phyloP scores from a whole-genome alignment of 2,329 filamentous ascomycete species.

The Stemphylium lycopersici region DNA sequence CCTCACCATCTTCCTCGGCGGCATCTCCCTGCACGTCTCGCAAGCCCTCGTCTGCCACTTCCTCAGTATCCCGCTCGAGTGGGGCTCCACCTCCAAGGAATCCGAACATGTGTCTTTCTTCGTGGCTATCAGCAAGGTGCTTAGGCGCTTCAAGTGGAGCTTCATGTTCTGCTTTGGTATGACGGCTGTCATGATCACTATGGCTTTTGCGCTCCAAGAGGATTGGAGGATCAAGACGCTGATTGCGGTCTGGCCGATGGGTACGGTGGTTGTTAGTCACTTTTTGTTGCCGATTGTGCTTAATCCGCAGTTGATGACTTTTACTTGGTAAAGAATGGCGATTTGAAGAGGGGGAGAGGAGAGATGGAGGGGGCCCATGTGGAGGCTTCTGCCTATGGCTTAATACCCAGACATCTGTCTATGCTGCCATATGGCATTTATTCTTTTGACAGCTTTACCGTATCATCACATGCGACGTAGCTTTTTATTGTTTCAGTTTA shows the following conservation, averaged over 20 bases:
- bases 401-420: too few relatives aligned
- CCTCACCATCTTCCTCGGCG: constrained; percentile 81
- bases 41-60: constrained; percentile 82
- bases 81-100: constrained; percentile 86
- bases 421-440: too few relatives aligned
- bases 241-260: constrained; percentile 77
- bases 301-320: constrained; percentile 81
- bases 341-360: too few relatives aligned
- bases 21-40: constrained; percentile 78
- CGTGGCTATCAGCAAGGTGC: constrained; percentile 78
- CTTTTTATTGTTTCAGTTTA: too few relatives aligned
- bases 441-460: too few relatives aligned
- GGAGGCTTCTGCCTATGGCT: too few relatives aligned
- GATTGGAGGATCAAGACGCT: constrained; percentile 55
- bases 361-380: too few relatives aligned
- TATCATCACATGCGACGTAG: too few relatives aligned
- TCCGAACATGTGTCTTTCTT: constrained; percentile 83
- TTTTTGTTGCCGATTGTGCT: constrained; percentile 74
- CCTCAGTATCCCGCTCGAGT: constrained; percentile 84
- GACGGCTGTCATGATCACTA: constrained; percentile 66
- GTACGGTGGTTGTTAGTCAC: constrained; percentile 70
- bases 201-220: constrained; percentile 70
- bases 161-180: constrained; percentile 70
- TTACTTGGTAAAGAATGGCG: constrained; percentile 67
- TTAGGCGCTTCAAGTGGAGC: constrained; percentile 73